These are phyloP conservation scores for Curvularia sp. DNA, from an alignment of 2,329 filamentous ascomycete species.

Conservation along the genomic window DNA sequence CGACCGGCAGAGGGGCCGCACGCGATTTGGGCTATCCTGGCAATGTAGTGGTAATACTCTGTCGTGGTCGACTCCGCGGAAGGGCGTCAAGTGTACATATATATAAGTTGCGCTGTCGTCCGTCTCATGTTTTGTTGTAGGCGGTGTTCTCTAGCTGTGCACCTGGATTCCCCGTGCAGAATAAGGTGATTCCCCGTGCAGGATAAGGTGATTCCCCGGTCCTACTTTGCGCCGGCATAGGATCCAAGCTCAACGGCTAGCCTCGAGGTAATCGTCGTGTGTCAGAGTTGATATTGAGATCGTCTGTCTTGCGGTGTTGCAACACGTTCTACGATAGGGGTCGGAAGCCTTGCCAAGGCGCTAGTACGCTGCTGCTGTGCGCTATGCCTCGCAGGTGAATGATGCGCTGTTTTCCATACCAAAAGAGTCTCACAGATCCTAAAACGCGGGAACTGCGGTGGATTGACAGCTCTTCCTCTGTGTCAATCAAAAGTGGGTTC, in stretches of 20 bases:
- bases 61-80: not conserved
- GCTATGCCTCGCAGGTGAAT: not conserved
- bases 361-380: not conserved
- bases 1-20: conserved; percentile 1
- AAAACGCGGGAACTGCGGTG: not conserved
- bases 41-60: not conserved
- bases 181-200: not conserved
- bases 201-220: conserved; percentile 3
- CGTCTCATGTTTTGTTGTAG: not conserved
- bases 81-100: not conserved
- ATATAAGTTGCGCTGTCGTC: not conserved
- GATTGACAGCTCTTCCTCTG: not conserved
- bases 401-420: not conserved
- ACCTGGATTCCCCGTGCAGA: not conserved
- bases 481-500: conserved; percentile 6
- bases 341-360: not conserved
- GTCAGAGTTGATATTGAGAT: conserved; percentile 6
- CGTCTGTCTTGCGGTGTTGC: not conserved
- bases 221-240: not conserved
- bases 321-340: not conserved
- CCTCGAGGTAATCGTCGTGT: not conserved
- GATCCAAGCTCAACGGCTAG: conserved; percentile 4
- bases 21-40: not conserved
- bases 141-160: not conserved
- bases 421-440: conserved; percentile 3